Evolutionary conservation across 2,329 filamentous ascomycete genomes (phyloP).

Genomic region (Ophiognomonia clavigignenti-juglandacearum): DNA sequence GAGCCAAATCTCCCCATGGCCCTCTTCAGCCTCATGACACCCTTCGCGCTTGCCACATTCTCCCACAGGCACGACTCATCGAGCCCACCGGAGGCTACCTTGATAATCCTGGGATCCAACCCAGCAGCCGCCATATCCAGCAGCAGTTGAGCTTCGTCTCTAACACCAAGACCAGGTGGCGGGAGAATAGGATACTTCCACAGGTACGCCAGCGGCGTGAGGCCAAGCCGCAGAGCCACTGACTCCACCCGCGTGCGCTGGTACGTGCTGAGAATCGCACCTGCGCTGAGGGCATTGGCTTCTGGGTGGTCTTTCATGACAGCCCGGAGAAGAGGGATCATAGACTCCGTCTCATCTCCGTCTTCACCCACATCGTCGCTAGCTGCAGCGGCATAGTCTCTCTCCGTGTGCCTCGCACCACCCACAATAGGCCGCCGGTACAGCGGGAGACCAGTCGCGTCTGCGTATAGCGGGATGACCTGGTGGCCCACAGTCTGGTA

Average conservation of each 20-base stretch:
- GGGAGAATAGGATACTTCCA: slow-evolving; percentile 86
- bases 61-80: slow-evolving; percentile 77
- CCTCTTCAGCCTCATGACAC: slow-evolving; percentile 41
- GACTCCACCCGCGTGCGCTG: slow-evolving; percentile 95
- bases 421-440: slow-evolving; percentile 77
- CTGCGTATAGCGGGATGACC: slow-evolving; percentile 77
- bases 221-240: slow-evolving; percentile 76
- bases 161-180: slow-evolving; percentile 30
- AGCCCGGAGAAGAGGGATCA: slow-evolving; percentile 67
- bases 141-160: slow-evolving; percentile 56
- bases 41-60: slow-evolving; percentile 60
- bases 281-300: slow-evolving; percentile 81
- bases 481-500: slow-evolving; percentile 95
- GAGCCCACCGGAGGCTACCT: slow-evolving; percentile 86
- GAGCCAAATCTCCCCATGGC: slow-evolving; percentile 63
- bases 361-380: slow-evolving; percentile 15
- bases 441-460: slow-evolving; percentile 74
- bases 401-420: slow-evolving; percentile 61
- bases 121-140: slow-evolving; percentile 74
- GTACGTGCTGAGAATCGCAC: slow-evolving; percentile 91
- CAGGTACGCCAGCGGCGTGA: slow-evolving; percentile 78
- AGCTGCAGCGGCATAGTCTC: slow-evolving; percentile 54
- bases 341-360: slow-evolving; percentile 84
- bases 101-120: slow-evolving; percentile 87
- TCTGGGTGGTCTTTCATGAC: slow-evolving; percentile 68